phyloP scores from a whole-genome alignment of 768 basidiomycete species.

The Porphyrellus cyaneotinctus region DNA sequence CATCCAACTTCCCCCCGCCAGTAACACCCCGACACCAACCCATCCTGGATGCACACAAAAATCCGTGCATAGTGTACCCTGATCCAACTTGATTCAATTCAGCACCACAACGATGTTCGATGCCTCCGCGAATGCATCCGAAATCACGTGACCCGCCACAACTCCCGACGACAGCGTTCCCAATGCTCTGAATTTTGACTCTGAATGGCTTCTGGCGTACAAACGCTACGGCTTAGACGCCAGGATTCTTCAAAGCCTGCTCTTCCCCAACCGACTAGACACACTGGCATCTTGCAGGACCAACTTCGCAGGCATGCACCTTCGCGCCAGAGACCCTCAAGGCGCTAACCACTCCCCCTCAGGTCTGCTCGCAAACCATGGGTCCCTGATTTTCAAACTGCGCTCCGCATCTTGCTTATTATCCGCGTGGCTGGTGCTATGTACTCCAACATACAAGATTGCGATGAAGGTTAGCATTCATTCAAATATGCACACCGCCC shows the following conservation, averaged over 20 bases:
- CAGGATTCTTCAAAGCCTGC: slow-evolving; percentile 30
- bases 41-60: background rate
- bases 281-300: slow-evolving; percentile 74
- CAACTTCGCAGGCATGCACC: slow-evolving; percentile 63
- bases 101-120: background rate
- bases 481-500: background rate
- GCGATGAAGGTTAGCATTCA: slow-evolving; percentile 78
- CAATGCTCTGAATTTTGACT: background rate
- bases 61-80: no score
- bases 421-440: slow-evolving; percentile 82
- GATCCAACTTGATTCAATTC: no score
- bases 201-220: slow-evolving; percentile 42
- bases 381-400: slow-evolving; percentile 79
- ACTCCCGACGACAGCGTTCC: background rate
- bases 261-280: slow-evolving; percentile 37
- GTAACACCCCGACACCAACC: background rate
- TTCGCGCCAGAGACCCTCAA: background rate
- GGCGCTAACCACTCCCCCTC: slow-evolving; percentile 1
- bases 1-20: slow-evolving; percentile 9
- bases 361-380: slow-evolving; percentile 77
- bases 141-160: slow-evolving; percentile 14
- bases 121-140: background rate
- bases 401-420: slow-evolving; percentile 78
- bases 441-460: slow-evolving; percentile 94
- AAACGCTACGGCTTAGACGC: slow-evolving; percentile 49